Conservation (phyloP, 2,329 filamentous ascomycete genomes). For the Alternaria panax region DNA sequence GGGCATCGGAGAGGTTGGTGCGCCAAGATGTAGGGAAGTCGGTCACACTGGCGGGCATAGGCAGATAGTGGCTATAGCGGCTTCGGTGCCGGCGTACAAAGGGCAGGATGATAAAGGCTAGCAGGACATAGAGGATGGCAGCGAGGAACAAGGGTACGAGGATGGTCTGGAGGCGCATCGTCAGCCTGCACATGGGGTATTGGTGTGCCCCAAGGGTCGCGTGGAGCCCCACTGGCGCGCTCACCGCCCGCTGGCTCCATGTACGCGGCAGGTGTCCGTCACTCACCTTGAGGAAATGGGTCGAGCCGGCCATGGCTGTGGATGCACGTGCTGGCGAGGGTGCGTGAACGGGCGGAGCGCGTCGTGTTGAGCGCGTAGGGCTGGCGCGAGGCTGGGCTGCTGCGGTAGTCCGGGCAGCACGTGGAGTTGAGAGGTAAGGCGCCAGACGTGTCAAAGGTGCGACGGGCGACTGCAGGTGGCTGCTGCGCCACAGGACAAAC, state of each 20-base stretch:
- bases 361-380: slow-evolving; percentile 7
- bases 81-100: slow-evolving; percentile 54
- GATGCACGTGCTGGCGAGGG: slow-evolving; percentile 13
- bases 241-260: not conserved
- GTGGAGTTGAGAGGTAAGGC: slow-evolving; percentile 10
- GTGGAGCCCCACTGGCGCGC: not conserved
- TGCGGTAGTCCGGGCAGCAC: not conserved
- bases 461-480: not conserved
- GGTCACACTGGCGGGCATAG: slow-evolving; percentile 44
- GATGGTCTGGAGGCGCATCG: slow-evolving; percentile 46
- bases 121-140: slow-evolving; percentile 52
- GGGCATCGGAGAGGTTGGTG: slow-evolving; percentile 46
- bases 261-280: slow-evolving; percentile 3
- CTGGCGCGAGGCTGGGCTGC: not conserved
- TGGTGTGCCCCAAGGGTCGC: not conserved
- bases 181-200: slow-evolving; percentile 1
- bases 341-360: slow-evolving; percentile 7
- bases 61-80: slow-evolving; percentile 55
- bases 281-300: slow-evolving; percentile 46
- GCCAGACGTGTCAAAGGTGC: slow-evolving; percentile 4
- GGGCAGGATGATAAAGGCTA: slow-evolving; percentile 53
- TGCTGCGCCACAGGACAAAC: slow-evolving; percentile 6
- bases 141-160: slow-evolving; percentile 57
- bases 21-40: slow-evolving; percentile 35
- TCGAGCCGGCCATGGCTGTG: slow-evolving; percentile 42